These are phyloP conservation scores for Pyracantha coccinea DNA, from an alignment of 331 rosid species.

Conservation along the genomic window DNA sequence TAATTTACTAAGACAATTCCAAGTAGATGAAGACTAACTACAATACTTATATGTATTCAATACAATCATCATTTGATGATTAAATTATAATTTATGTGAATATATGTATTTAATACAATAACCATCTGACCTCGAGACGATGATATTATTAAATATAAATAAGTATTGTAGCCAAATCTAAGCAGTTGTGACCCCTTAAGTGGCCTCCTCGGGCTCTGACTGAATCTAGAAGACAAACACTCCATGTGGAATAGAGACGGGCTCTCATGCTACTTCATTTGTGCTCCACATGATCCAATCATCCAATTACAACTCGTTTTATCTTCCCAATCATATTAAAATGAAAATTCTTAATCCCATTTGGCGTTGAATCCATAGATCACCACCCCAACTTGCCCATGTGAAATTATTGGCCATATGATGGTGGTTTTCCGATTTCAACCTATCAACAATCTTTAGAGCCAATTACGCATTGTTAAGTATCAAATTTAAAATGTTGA, in stretches of 20 bases:
- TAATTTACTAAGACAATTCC: no score
- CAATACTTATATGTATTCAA: no score
- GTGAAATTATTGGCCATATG: slow-evolving; percentile 7
- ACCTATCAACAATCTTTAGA: neutral
- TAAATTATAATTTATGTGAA: no score
- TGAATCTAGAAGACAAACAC: neutral
- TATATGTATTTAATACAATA: no score
- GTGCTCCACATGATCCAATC: slow-evolving; percentile 12
- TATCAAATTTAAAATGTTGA: no score
- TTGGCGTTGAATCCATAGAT: neutral
- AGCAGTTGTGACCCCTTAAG: neutral
- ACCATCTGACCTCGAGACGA: no score
- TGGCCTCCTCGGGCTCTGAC: neutral
- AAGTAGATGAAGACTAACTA: no score
- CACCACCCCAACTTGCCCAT: slow-evolving; percentile 14
- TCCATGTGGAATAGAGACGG: slow-evolving; percentile 11
- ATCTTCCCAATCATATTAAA: neutral
- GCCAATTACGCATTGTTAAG: fast-evolving
- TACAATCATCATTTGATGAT: no score
- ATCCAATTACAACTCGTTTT: neutral
- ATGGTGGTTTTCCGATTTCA: neutral
- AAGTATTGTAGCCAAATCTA: no score
- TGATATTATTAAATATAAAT: no score
- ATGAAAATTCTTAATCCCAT: neutral
- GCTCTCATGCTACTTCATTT: slow-evolving; percentile 1